Base-by-base conservation (phyloP, 192 early-diverging fungal genomes). In the Entomortierella beljakovae region DNA sequence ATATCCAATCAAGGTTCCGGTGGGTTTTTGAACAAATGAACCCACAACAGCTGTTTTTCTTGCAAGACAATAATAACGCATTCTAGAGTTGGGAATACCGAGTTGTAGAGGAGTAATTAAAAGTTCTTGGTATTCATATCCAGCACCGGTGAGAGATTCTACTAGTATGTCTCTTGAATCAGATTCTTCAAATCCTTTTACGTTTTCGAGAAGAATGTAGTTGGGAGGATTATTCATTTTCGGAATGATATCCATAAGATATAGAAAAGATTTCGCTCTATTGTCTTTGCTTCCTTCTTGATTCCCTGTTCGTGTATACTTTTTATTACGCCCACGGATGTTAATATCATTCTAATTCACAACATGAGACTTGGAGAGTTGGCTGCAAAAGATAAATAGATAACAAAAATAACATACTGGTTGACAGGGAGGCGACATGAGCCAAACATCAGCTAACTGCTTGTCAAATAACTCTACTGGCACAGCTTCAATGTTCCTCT, bases 361-460 rank as follows among this genome's bases (percentile, higher is more conserved):
- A 26, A 16, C 5, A 50, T 22, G 23, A 50, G 20, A 50, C 7
- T 50, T 6, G 4, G 16, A 23, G 7, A 16, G 23, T 50, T 50
- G 4, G 6, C 49, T 16, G 10, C 7, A 22, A 23, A 18, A 16
- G 49, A 7, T 22, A 9, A 28, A 61, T 28, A 54, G 37, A 33
- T 10, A 53, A 37, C 15, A 38, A 64, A 25, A 26, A 66, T 32
- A 54, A 7, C 61, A 37, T 67, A 70, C 83, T 23, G 92, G 94
- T 73, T 95, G 93, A 81, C 92, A 94, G 8, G 92, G 94, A 66
- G 93, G 94, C 15, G 91, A 92, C 91, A 95, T 90, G 32, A 90
- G 86, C 90, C 91, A 94, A 28, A 94, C 84, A 70, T 94, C 89
- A 16, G 92, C 89, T 33, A 80, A 70, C 48, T 90, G 71, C 3